Percentiles rank a stretch among this genome's conserved stretches.
These are phyloP conservation scores for Areca catechu DNA, from an alignment of 176 grass and related monocot genomes.

Conservation along the genomic window DNA sequence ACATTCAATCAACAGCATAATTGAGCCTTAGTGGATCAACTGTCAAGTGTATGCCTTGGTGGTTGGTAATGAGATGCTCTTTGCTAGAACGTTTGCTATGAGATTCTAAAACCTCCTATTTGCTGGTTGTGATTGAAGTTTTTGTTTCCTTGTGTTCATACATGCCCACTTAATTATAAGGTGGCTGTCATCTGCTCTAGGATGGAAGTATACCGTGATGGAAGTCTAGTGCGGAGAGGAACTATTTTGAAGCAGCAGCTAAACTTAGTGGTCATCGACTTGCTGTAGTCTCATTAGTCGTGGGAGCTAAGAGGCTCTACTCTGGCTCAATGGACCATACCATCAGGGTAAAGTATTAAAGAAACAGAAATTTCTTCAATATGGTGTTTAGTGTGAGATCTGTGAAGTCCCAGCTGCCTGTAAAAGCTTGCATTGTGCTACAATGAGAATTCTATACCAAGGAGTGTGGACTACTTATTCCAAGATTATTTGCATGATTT, in stretches of 20 bases:
- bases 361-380: no score
- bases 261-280: slow-evolving; percentile 11
- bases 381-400: no score
- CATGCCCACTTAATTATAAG: no score
- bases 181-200: background rate
- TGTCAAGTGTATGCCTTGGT: slow-evolving; percentile 16
- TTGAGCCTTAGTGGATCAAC: slow-evolving; percentile 12
- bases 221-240: slow-evolving; percentile 8
- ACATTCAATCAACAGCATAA: background rate
- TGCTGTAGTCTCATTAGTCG: slow-evolving; percentile 12
- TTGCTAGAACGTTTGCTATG: background rate
- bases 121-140: background rate
- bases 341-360: no score
- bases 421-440: no score
- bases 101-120: no score
- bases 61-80: slow-evolving; percentile 12
- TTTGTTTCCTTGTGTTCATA: background rate
- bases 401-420: no score
- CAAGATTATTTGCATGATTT: no score
- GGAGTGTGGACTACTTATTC: no score
- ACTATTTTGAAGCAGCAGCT: slow-evolving; percentile 5
- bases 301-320: slow-evolving; percentile 4
- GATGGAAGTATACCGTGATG: slow-evolving; percentile 14
- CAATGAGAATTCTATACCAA: no score
- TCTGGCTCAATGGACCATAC: slow-evolving; percentile 21